These are phyloP conservation scores for Leccinum aurantiacum DNA, from an alignment of 768 basidiomycete genomes.

Conservation along the genomic window DNA sequence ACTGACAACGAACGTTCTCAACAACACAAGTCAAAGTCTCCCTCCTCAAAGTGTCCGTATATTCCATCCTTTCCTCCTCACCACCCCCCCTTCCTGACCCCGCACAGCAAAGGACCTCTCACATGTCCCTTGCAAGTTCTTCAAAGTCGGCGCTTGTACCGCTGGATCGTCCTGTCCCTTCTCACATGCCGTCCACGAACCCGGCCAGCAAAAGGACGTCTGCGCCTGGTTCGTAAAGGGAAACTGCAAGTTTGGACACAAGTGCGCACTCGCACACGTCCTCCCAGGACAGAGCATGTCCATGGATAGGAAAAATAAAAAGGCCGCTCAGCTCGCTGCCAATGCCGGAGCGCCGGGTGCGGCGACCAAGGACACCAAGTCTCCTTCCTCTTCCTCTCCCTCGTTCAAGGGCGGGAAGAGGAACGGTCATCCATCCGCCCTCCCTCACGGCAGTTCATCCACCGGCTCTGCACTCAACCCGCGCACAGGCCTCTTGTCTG, in stretches of 20 bases:
- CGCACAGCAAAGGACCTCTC: conserved; percentile 80
- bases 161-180: conserved; percentile 96
- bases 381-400: background rate
- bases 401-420: conserved; percentile 38
- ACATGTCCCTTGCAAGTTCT: conserved; percentile 98
- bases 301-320: conserved; percentile 98
- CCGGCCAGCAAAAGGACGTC: conserved; percentile 76
- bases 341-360: conserved; percentile 40
- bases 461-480: conserved; percentile 6
- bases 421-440: conserved; percentile 30
- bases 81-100: background rate
- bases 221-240: conserved; percentile 95
- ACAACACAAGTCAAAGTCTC: conserved; percentile 24
- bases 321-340: conserved; percentile 73
- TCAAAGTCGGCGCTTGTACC: conserved; percentile 90
- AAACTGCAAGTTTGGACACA: conserved; percentile 75
- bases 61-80: background rate
- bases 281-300: conserved; percentile 91
- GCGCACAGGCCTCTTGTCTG: conserved; percentile 38
- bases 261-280: conserved; percentile 94
- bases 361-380: conserved; percentile 30
- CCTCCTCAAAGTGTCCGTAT: conserved; percentile 35
- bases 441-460: conserved; percentile 15
- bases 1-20: conserved; percentile 21
- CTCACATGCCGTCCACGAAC: conserved; percentile 74